phyloP scores from a whole-genome alignment of 768 basidiomycete genomes.

The Leccinum rimulosum region DNA sequence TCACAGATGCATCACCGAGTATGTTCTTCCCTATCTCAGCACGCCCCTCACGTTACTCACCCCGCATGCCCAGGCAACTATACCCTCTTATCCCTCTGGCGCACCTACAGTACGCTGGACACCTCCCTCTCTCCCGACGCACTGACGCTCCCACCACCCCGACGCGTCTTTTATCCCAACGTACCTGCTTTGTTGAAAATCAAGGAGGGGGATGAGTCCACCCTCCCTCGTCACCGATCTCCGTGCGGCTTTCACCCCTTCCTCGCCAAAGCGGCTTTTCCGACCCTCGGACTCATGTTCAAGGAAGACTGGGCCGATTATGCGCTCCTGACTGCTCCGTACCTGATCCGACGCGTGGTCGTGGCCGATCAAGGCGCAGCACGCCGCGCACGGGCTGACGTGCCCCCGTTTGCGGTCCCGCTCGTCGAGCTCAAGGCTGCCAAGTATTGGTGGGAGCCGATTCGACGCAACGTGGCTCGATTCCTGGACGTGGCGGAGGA shows the following conservation, averaged over 20 bases:
- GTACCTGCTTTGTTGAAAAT: slow-evolving; percentile 55
- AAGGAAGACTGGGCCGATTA: slow-evolving; percentile 78
- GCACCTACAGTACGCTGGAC: slow-evolving; percentile 68
- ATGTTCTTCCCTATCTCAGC: slow-evolving; percentile 20
- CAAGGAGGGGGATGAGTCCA: slow-evolving; percentile 24
- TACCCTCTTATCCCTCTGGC: slow-evolving; percentile 75
- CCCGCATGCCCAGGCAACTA: slow-evolving; percentile 47
- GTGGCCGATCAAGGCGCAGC: slow-evolving; percentile 77
- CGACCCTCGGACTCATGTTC: slow-evolving; percentile 64
- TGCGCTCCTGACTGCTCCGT: slow-evolving; percentile 62
- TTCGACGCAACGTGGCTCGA: slow-evolving; percentile 41
- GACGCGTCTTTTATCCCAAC: slow-evolving; percentile 74
- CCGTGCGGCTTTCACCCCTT: slow-evolving; percentile 71
- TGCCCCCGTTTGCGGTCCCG: slow-evolving; percentile 36
- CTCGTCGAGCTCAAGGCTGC: slow-evolving; percentile 44
- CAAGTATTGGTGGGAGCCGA: slow-evolving; percentile 69
- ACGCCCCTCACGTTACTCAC: not conserved
- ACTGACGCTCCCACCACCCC: slow-evolving; percentile 60
- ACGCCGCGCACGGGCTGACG: slow-evolving; percentile 26
- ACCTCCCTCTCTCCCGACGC: slow-evolving; percentile 41
- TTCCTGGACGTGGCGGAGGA: slow-evolving; percentile 39
- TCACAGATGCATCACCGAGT: slow-evolving; percentile 52
- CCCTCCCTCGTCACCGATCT: slow-evolving; percentile 41
- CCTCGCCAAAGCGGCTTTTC: slow-evolving; percentile 72
- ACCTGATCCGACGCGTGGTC: slow-evolving; percentile 71